Evolutionary conservation across 495 filamentous ascomycete genomes (phyloP), one percentile per base, ranked within the genome.

Genomic region (Penicillium crystallinum): DNA sequence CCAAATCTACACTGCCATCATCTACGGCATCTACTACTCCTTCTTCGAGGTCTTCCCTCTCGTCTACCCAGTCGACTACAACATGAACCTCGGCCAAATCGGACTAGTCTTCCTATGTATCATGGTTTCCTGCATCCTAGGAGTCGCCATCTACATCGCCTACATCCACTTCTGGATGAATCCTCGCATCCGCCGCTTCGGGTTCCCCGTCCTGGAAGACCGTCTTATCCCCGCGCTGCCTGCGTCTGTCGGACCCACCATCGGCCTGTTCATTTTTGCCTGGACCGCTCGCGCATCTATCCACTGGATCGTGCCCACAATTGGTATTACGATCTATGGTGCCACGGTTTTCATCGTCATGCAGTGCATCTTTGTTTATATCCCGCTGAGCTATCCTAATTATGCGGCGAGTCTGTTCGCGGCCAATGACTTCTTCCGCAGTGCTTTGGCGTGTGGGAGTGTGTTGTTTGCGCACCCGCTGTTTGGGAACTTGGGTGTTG

Each of bases 41-140:
- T 86, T 85, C 76, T 87, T 87, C 73, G 85, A 88, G 61, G 82
- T 79, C 55, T 88, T 89, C 72, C 84, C 85, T 3, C 67, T 89
- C n/a, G 83, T 89, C 44, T 89, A 86, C 69, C 74, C 76, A 1
- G 75, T 70, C 48, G 71, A 77, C 52, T 87, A 88, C 69, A 63
- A 65, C 59, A 84, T 88, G 70, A 80, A 72, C 51, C 68, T 81
- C 19, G 85, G 86, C 40, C 55, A 80, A 52, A 68, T 78, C 49
- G 84, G 86, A 40, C 72, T 89, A 6, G 77, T 82, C 29, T 89
- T 89, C 77, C 67, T 82, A 3, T 78, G 79, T 55, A 75, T 88
- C 55, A 63, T 81, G 51, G 75, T 87, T 33, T 72, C 77, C 14
- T 81, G 77, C 58, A 43, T 80, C 31, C 46, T 87, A 44, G 77